Evolutionary conservation across 2,329 filamentous ascomycete genomes (phyloP).

Genomic region (Chrysosporium queenslandicum): DNA sequence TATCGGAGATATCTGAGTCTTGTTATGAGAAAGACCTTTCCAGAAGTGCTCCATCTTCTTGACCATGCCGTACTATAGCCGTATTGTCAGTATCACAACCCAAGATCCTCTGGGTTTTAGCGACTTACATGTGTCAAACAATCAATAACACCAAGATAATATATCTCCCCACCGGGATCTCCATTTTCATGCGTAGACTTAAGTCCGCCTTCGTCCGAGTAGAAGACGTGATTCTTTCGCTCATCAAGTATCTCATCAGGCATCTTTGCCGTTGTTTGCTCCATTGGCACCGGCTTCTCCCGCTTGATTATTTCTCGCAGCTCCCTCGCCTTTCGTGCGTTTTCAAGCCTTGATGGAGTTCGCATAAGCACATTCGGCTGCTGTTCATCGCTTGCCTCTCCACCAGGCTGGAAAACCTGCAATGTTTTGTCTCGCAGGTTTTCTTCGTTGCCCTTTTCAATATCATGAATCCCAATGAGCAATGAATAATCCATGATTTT

Average conservation of each 20-base stretch:
- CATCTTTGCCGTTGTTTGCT: conserved; percentile 72
- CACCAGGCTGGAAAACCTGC: conserved; percentile 85
- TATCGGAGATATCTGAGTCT: conserved; percentile 82
- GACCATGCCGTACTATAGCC: conserved; percentile 69
- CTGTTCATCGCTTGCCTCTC: conserved; percentile 54
- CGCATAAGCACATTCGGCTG: conserved; percentile 61
- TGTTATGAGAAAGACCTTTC: conserved; percentile 80
- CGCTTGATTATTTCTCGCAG: conserved; percentile 84
- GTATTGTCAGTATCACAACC: conserved; percentile 9
- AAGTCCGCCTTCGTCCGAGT: conserved; percentile 87
- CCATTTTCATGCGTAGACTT: conserved; percentile 87
- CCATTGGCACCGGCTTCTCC: conserved; percentile 88
- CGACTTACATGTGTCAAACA: conserved; percentile 84
- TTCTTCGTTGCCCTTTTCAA: conserved; percentile 85
- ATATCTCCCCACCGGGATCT: conserved; percentile 75
- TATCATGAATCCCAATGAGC: conserved; percentile 85
- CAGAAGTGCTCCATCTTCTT: conserved; percentile 96
- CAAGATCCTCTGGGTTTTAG: neutral
- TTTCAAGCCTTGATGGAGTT: conserved; percentile 90
- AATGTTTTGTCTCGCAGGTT: conserved; percentile 83
- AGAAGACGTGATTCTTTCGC: conserved; percentile 72
- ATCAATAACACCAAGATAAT: conserved; percentile 97
- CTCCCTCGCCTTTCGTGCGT: conserved; percentile 78
- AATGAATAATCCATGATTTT: conserved; percentile 99
- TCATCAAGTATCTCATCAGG: conserved; percentile 75